Percentiles rank a stretch among this genome's conserved stretches.
These are phyloP conservation scores for Melastoma candidum DNA, from an alignment of 441 rosid species.

Conservation along the genomic window DNA sequence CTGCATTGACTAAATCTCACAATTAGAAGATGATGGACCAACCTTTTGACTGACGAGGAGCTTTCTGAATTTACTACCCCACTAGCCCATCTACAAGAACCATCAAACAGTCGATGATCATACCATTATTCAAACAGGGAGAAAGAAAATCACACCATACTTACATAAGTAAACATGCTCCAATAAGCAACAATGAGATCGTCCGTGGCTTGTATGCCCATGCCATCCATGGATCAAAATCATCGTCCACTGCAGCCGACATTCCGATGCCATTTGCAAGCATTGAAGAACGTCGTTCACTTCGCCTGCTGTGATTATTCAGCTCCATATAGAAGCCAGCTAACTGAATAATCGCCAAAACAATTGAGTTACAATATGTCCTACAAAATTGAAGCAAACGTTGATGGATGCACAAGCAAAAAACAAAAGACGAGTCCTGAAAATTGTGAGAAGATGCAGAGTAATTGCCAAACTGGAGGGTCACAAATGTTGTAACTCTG, in stretches of 20 bases:
- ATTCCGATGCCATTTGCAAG: conserved; percentile 43
- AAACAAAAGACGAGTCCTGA: no score
- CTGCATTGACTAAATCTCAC: no score
- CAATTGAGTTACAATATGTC: background rate
- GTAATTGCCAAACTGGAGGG: no score
- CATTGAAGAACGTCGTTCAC: conserved; percentile 34
- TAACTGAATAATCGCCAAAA: conserved; percentile 18
- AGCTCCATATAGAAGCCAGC: conserved; percentile 37
- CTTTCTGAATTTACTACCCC: conserved; percentile 89
- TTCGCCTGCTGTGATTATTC: conserved; percentile 45
- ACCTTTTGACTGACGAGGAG: conserved; percentile 89
- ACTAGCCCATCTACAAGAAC: conserved; percentile 70
- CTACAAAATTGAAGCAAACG: background rate
- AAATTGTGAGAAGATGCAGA: no score
- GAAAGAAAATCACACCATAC: conserved; percentile 11
- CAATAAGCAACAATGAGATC: conserved; percentile 74
- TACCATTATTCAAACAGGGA: background rate
- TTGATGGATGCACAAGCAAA: no score
- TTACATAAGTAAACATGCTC: conserved; percentile 96
- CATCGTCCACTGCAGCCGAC: conserved; percentile 29
- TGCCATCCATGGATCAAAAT: conserved; percentile 98
- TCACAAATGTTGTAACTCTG: no score
- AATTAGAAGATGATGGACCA: conserved; percentile 9
- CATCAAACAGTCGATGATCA: no score
- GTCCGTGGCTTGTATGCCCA: conserved; percentile 99